Evolutionary conservation across 208 protist species (phyloP), one percentile per base, ranked within the genome.

Genomic region (Plasmodiophora brassicae): DNA sequence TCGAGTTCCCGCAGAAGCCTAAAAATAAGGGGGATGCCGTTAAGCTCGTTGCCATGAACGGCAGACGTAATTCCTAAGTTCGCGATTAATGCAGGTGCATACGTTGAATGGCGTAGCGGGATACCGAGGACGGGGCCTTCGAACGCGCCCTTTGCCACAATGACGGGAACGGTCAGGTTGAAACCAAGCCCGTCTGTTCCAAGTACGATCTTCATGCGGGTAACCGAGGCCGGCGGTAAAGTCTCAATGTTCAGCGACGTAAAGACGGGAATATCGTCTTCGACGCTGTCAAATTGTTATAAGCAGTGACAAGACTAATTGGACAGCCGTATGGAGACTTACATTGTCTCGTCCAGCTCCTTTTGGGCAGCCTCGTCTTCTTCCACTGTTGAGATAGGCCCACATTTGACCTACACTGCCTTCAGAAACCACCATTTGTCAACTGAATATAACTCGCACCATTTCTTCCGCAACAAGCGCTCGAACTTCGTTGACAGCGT

Each of bases 281-380:
- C 65, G 41, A 78, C 65, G n/a, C n/a, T n/a, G n/a, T n/a, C n/a
- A n/a, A n/a, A n/a, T n/a, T n/a, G n/a, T n/a, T n/a, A n/a, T n/a
- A n/a, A n/a, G n/a, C n/a, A n/a, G n/a, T n/a, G n/a, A n/a, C n/a
- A n/a, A n/a, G n/a, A n/a, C n/a, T n/a, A n/a, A n/a, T n/a, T n/a
- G n/a, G n/a, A n/a, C n/a, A n/a, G n/a, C n/a, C n/a, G n/a, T n/a
- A n/a, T n/a, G n/a, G n/a, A n/a, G n/a, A n/a, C n/a, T n/a, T n/a
- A n/a, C n/a, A 32, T 38, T 36, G 65, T 78, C 41, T 78, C 65
- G n/a, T 78, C 65, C 32, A 78, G n/a, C 41, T 78, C 65, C n/a
- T 78, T 78, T 78, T 78, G 65, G 41, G 65, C n/a, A 5, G n/a
- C 65, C 41, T 78, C 65, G n/a, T 78, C 65, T 78, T 78, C 65